phyloP scores from a whole-genome alignment of 805 yeast species.

The Hermanozyma aechmeae region DNA sequence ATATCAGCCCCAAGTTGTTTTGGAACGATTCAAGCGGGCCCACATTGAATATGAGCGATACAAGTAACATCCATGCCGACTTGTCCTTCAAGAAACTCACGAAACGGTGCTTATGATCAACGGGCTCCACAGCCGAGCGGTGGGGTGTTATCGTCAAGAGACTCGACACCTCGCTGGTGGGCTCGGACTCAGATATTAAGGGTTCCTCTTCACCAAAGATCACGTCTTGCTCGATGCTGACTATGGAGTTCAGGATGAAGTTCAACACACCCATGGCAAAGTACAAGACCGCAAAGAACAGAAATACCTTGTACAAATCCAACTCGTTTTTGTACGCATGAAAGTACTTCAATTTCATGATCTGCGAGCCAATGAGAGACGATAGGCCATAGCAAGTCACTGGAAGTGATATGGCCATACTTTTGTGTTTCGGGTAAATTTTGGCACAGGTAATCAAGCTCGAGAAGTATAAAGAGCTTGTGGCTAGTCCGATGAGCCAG shows the following conservation, averaged over 20 bases:
- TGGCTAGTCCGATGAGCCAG: conserved; percentile 57
- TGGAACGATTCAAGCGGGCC: conserved; percentile 85
- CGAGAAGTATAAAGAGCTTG: conserved; percentile 64
- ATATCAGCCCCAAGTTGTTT: conserved; percentile 71
- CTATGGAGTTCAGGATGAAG: conserved; percentile 57
- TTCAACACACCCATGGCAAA: conserved; percentile 47
- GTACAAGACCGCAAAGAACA: conserved; percentile 44
- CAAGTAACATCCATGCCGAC: conserved; percentile 54
- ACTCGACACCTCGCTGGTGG: conserved; percentile 3
- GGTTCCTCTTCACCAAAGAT: conserved; percentile 22
- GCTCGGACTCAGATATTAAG: conserved; percentile 3
- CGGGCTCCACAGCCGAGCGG: conserved; percentile 27
- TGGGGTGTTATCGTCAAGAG: conserved; percentile 17
- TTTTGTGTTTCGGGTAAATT: conserved; percentile 66
- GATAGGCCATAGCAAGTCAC: conserved; percentile 83
- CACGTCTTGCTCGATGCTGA: conserved; percentile 46
- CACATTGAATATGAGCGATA: conserved; percentile 54
- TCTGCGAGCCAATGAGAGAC: conserved; percentile 63
- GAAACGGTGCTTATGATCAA: conserved; percentile 24
- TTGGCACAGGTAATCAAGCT: conserved; percentile 76
- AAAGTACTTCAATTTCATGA: conserved; percentile 36
- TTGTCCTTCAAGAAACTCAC: conserved; percentile 38
- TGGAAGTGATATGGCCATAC: conserved; percentile 80
- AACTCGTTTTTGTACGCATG: conserved; percentile 18
- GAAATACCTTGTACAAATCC: conserved; percentile 44